Evolutionary conservation across 1,139 yeast genomes (phyloP).

Genomic region (Protomyces inundatus): DNA sequence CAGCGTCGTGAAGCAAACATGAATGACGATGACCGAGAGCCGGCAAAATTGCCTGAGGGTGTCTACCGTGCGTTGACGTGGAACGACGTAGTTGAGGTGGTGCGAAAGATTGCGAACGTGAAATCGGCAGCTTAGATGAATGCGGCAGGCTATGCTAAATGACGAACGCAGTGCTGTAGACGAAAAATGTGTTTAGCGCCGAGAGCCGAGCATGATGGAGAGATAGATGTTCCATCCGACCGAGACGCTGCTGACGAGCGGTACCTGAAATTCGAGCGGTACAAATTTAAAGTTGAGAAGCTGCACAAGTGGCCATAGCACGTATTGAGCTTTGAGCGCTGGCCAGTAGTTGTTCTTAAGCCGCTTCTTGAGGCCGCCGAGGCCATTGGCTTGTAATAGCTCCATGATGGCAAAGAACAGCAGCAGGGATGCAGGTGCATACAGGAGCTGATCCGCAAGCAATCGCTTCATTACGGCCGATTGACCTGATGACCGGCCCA

Average conservation of each 20-base stretch:
- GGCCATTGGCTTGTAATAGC: constrained; percentile 50
- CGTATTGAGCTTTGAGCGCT: constrained; percentile 51
- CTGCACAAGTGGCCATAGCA: constrained; percentile 84
- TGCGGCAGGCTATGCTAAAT: not conserved
- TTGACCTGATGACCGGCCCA: not conserved
- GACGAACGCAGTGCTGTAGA: not conserved
- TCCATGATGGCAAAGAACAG: constrained; percentile 66
- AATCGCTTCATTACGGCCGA: constrained; percentile 23
- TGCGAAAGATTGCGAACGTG: not conserved
- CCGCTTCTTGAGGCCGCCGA: constrained; percentile 30
- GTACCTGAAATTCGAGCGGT: constrained; percentile 26
- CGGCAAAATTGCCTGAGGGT: constrained; percentile 3
- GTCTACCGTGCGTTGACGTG: constrained; percentile 3
- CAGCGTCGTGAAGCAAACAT: constrained; percentile 4
- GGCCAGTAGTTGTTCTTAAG: constrained; percentile 26
- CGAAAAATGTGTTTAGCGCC: not conserved
- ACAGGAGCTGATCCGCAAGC: constrained; percentile 56
- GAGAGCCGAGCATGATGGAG: constrained; percentile 10
- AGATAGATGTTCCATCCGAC: constrained; percentile 25
- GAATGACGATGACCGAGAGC: not conserved
- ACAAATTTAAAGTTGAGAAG: constrained; percentile 52
- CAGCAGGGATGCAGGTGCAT: constrained; percentile 70
- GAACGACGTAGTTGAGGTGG: constrained; percentile 2
- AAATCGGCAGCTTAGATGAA: not conserved
- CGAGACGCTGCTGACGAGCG: constrained; percentile 18